Evolutionary conservation across 2,329 filamentous ascomycete genomes (phyloP).

Genomic region (Fusarium longipes): DNA sequence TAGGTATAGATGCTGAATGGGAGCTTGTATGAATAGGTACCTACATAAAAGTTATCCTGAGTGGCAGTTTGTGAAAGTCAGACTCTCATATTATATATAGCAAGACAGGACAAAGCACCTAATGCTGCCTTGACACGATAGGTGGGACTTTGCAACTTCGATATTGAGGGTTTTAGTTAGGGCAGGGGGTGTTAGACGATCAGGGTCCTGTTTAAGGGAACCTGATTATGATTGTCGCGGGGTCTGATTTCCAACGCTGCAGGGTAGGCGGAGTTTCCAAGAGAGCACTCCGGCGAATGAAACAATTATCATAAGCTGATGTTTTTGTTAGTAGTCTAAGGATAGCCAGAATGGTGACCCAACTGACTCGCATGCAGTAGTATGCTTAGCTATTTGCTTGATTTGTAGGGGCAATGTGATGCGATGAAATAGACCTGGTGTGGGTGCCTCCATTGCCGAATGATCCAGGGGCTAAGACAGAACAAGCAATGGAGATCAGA

Average conservation of each 20-base stretch:
- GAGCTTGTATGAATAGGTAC: background rate
- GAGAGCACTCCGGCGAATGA: too few species aligned
- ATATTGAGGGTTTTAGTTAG: constrained; percentile 29
- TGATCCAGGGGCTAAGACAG: background rate
- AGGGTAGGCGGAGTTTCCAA: constrained; percentile 13
- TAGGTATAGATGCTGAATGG: background rate
- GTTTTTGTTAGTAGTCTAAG: too few species aligned
- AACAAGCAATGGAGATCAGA: constrained; percentile 3
- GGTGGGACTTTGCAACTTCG: constrained; percentile 18
- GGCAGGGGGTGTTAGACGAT: constrained; percentile 20
- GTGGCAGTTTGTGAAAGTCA: background rate
- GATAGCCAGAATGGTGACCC: background rate
- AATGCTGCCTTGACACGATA: background rate
- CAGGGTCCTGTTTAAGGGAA: constrained; percentile 20
- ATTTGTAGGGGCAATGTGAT: background rate
- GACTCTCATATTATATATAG: constrained; percentile 1
- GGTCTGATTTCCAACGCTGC: constrained; percentile 1
- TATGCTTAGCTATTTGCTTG: background rate
- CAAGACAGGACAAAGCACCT: background rate
- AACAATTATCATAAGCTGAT: too few species aligned
- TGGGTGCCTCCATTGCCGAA: background rate
- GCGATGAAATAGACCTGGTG: background rate
- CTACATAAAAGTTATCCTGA: background rate
- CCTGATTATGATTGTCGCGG: constrained; percentile 32
- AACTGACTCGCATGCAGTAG: background rate